phyloP scores from a whole-genome alignment of 1,284 basidiomycete genomes.

The Tilletiaria anomala region DNA sequence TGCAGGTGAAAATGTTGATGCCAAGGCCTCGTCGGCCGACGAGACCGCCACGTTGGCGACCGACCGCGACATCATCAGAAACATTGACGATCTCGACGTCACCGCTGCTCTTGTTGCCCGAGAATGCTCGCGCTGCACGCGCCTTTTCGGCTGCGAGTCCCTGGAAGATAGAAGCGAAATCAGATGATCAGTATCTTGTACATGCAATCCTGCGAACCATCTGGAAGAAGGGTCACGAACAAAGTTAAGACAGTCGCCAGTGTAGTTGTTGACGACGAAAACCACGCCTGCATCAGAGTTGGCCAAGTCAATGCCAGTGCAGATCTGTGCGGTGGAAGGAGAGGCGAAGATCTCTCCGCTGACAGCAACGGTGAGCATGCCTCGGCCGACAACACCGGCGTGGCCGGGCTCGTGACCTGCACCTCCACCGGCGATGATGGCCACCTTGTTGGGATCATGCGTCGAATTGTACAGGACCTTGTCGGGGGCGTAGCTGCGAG shows the following conservation, averaged over 20 bases:
- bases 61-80: conserved; percentile 44
- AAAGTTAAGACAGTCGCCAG: conserved; percentile 45
- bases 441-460: conserved; percentile 41
- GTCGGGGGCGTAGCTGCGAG: conserved; percentile 24
- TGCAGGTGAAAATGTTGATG: conserved; percentile 41
- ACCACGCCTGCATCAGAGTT: neutral
- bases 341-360: conserved; percentile 46
- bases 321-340: conserved; percentile 44
- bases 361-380: conserved; percentile 42
- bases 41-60: conserved; percentile 42
- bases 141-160: conserved; percentile 21
- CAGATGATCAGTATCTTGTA: too few species aligned
- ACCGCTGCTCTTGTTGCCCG: conserved; percentile 33
- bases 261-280: conserved; percentile 42
- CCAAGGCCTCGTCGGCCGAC: conserved; percentile 44
- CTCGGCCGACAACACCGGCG: conserved; percentile 41
- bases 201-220: too few species aligned
- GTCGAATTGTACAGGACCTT: conserved; percentile 35
- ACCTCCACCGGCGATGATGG: conserved; percentile 43
- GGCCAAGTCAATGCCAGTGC: conserved; percentile 41
- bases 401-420: conserved; percentile 43
- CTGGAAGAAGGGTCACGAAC: too few species aligned
- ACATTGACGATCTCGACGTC: conserved; percentile 44
- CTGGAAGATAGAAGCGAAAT: too few species aligned
- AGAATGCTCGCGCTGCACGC: conserved; percentile 23